Evolutionary conservation across 2,329 filamentous ascomycete species (phyloP).

Genomic region (Penicillium hesseltinei): DNA sequence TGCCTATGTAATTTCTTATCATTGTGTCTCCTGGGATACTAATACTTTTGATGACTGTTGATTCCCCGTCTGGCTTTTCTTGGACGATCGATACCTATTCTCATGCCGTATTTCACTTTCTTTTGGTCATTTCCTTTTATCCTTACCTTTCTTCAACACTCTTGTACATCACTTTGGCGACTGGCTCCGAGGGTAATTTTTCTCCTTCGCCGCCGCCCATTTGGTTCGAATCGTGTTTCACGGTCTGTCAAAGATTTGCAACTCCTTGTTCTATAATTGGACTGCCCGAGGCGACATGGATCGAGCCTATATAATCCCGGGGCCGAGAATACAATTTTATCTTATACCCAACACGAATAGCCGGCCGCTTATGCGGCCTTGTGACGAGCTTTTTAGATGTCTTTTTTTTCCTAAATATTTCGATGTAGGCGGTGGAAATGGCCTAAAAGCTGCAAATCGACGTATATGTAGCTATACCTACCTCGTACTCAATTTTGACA

Average conservation of each 20-base stretch:
- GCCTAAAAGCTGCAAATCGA: not conserved
- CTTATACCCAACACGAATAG: not conserved
- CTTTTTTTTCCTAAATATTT: not conserved
- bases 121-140: slow-evolving; percentile 7
- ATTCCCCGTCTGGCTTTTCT: not conserved
- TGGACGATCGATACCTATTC: slow-evolving; percentile 7
- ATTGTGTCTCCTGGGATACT: not conserved
- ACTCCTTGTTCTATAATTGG: not conserved
- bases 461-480: not conserved
- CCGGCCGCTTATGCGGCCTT: not conserved
- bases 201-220: not conserved
- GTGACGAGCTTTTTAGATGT: not conserved
- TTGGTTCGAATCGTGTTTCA: not conserved
- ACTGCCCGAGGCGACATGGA: not conserved
- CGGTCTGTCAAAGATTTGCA: not conserved
- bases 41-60: slow-evolving; percentile 7
- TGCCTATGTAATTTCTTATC: not conserved
- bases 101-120: not conserved
- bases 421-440: not conserved
- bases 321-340: not conserved
- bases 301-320: not conserved
- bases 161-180: slow-evolving; percentile 8
- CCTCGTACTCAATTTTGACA: no score
- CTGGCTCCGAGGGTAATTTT: not conserved
- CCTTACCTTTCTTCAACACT: not conserved